A percentile compares a stretch with the other conserved stretches of the same genome.
phyloP scores from a whole-genome alignment of 2,329 filamentous ascomycete genomes.

The Colletotrichum sp. region DNA sequence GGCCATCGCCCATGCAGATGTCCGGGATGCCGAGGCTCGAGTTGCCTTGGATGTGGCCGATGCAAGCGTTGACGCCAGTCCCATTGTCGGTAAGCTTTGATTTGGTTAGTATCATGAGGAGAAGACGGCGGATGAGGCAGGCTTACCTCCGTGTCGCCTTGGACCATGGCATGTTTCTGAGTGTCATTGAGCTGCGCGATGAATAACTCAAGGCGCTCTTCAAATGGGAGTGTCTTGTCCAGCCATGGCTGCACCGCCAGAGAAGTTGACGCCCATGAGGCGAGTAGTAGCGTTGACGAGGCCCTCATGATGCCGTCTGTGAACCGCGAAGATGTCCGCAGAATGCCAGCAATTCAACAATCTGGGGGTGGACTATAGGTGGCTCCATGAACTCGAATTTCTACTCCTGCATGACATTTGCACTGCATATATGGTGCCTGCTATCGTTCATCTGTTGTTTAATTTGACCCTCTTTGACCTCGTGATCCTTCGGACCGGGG shows the following conservation, averaged over 20 bases:
- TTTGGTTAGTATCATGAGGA: not conserved
- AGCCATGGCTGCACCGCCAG: not conserved
- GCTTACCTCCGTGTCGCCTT: not conserved
- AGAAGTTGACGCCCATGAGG: not conserved
- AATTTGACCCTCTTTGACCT: not conserved
- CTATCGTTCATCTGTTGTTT: not conserved
- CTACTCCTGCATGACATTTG: not conserved
- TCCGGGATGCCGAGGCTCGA: not conserved
- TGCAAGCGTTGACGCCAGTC: conserved; percentile 2
- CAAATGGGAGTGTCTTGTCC: not conserved
- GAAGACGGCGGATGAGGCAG: not conserved
- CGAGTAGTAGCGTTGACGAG: not conserved
- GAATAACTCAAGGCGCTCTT: not conserved
- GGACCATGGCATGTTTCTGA: not conserved
- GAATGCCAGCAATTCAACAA: not conserved
- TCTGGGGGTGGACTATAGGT: not conserved
- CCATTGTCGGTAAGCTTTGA: not conserved
- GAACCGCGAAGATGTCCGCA: not conserved
- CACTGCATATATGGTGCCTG: not conserved
- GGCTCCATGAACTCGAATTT: not conserved
- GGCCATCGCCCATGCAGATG: conserved; percentile 5
- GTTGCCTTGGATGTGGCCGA: not conserved
- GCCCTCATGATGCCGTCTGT: not conserved
- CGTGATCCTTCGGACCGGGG: not conserved
- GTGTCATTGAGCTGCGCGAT: not conserved